Evolutionary conservation across 1,139 yeast species (phyloP).

Genomic region (Geotrichum reessii): DNA sequence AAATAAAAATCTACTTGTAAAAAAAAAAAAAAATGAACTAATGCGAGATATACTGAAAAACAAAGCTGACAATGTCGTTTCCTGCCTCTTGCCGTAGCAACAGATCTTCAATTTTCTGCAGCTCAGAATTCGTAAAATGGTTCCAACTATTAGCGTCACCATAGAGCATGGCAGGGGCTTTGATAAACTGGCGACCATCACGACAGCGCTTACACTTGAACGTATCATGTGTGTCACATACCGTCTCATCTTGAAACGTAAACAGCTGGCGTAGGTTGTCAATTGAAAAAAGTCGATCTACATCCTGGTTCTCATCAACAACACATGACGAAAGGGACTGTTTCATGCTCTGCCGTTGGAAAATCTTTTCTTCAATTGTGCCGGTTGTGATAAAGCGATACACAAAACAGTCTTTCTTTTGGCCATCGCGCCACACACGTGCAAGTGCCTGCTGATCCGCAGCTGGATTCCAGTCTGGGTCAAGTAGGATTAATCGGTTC

Average conservation of each 20-base stretch:
- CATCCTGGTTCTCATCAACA: conserved; percentile 94
- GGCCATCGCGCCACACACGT: conserved; percentile 98
- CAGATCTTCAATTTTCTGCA: conserved; percentile 66
- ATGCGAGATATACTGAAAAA: conserved; percentile 91
- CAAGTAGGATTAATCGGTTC: conserved; percentile 77
- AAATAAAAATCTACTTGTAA: background rate
- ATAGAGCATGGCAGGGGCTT: conserved; percentile 84
- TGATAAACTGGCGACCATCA: conserved; percentile 57
- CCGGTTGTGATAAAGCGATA: conserved; percentile 93
- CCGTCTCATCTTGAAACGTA: conserved; percentile 58
- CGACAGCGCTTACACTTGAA: conserved; percentile 81
- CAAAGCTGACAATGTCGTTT: conserved; percentile 70
- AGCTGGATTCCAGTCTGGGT: conserved; percentile 99
- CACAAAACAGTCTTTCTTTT: conserved; percentile 91
- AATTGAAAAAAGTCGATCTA: conserved; percentile 81
- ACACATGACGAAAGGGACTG: conserved; percentile 90
- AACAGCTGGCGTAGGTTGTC: conserved; percentile 75
- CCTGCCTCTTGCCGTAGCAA: conserved; percentile 67
- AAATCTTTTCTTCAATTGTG: conserved; percentile 91
- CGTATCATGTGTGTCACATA: conserved; percentile 90
- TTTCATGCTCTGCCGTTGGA: conserved; percentile 96
- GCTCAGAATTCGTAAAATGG: conserved; percentile 62
- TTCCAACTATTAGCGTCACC: conserved; percentile 99
- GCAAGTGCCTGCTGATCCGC: conserved; percentile 98
- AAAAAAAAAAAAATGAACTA: conserved; percentile 20